Evolutionary conservation across 257 asterid genomes (phyloP), one percentile per base, ranked within the genome.

Genomic region (Paulownia fortunei): DNA sequence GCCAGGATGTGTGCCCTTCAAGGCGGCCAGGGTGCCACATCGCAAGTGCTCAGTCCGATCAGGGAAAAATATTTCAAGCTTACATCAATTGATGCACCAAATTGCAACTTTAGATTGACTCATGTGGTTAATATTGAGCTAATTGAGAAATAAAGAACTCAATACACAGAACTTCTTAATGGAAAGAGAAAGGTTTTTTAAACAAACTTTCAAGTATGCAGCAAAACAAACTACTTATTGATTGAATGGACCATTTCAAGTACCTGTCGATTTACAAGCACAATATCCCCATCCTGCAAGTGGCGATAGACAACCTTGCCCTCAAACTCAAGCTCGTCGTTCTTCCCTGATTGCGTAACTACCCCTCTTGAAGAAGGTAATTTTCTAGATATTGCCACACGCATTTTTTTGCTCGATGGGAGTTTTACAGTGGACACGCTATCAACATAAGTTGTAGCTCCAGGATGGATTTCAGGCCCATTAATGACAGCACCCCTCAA

Each of bases 181-280:
- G 26, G 46, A 66, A 23, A 78, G 36, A 37, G 62, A 23, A 44
- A 8, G 26, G 34, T 37, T 8, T 49, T 47, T 47, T 52, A 37
- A 44, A 42, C 44, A 77, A 8, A 46, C 2, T 60, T 59, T 56
- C 15, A 41, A 69, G 37, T 54, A 70, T 10, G 74, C 54, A 77
- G 69, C 64, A 46, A 39, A 59, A 51, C 30, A 69, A 34, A 66
- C 56, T 39, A 67, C 46, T 12, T 56, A 44, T 55, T 47, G 58
- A 34, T 70, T 51, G 21, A 63, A 69, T 74, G 47, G 77, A 74
- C 63, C 72, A 64, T 46, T 82, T 71, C 32, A 63, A 52, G 51
- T 81, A 95, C 99, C 97, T 95, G 99, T 30, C 99, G 89, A 86
- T 96, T 96, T 55, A 93, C 98, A 80, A 96, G 98, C 76, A 96